Evolutionary conservation across 208 protist species (phyloP), one percentile per base, ranked within the genome.

Genomic region (Lotmaria passim): DNA sequence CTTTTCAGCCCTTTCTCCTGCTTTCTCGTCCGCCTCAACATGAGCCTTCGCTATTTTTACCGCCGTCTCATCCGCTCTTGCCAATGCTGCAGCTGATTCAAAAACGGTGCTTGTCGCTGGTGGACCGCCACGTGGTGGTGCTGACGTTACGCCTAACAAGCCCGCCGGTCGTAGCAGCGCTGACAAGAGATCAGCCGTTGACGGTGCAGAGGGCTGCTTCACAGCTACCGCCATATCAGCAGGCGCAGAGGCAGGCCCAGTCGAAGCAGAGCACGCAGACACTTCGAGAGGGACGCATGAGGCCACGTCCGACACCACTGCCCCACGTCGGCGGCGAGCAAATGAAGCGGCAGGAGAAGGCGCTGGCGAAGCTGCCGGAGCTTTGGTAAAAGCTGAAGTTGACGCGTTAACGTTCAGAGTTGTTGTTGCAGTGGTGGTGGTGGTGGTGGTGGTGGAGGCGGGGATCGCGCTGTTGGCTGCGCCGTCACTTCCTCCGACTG

Each of bases 321-420:
- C 34, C 12, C 59, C 69, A 23, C 69, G 59, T 34, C 69, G 69
- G 36, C 69, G 59, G 39, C 52, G 69, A 7, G 34, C 31, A 7
- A 12, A 33, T 38, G 41, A 7, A 8, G 36, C 50, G 6, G 24
- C 6, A 24, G 24, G 6, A 7, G 24, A 8, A 39, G 51, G 8
- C 38, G 51, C 12, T 31, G 43, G 3, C 24, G 31, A 31, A n/a
- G n/a, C n/a, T n/a, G n/a, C n/a, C n/a, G n/a, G n/a, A n/a, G n/a
- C n/a, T n/a, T n/a, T n/a, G n/a, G n/a, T n/a, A n/a, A n/a, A n/a
- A n/a, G n/a, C n/a, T n/a, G n/a, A n/a, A n/a, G n/a, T n/a, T n/a
- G n/a, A n/a, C n/a, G n/a, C n/a, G n/a, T n/a, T n/a, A n/a, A n/a
- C n/a, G n/a, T n/a, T n/a, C n/a, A n/a, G n/a, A n/a, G n/a, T n/a